A percentile compares a stretch with the other conserved stretches of the same genome.
Conservation (phyloP, 2,329 filamentous ascomycete genomes). For the Pseudogymnoascus sp. region DNA sequence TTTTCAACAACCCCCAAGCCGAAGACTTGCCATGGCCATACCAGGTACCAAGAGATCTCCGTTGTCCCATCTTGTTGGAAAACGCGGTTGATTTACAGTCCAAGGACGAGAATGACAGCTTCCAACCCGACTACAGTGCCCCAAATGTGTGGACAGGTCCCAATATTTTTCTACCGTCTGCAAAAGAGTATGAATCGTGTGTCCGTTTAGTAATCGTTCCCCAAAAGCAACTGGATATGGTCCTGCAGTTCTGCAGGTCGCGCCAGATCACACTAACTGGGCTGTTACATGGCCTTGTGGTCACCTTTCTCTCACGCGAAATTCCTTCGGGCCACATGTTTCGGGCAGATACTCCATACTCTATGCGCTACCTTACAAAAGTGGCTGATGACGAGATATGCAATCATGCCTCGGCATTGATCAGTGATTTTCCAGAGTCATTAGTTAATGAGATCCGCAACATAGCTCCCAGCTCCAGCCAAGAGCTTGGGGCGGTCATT, state of each 20-base stretch:
- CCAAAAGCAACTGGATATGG: background rate
- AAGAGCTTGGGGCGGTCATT: background rate
- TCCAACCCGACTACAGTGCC: background rate
- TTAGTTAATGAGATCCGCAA: background rate
- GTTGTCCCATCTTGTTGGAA: background rate
- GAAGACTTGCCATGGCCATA: background rate
- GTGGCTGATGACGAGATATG: conserved; percentile 17
- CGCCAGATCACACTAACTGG: conserved; percentile 19
- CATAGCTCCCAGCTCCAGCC: background rate
- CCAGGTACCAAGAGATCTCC: background rate
- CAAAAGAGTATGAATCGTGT: background rate
- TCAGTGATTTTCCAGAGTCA: background rate
- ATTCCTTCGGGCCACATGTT: conserved; percentile 10
- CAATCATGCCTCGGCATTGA: conserved; percentile 19
- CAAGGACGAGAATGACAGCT: background rate
- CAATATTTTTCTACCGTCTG: background rate
- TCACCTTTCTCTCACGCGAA: conserved; percentile 15
- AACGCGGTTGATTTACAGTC: background rate
- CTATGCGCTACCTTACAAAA: conserved; percentile 18
- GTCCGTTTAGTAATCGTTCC: background rate
- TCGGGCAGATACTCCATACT: conserved; percentile 17
- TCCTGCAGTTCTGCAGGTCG: conserved; percentile 12
- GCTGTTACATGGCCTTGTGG: conserved; percentile 19
- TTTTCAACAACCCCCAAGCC: conserved; percentile 9
- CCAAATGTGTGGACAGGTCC: background rate